These are phyloP conservation scores for Colletotrichum navitas DNA, from an alignment of 2,329 filamentous ascomycete genomes.

Conservation along the genomic window DNA sequence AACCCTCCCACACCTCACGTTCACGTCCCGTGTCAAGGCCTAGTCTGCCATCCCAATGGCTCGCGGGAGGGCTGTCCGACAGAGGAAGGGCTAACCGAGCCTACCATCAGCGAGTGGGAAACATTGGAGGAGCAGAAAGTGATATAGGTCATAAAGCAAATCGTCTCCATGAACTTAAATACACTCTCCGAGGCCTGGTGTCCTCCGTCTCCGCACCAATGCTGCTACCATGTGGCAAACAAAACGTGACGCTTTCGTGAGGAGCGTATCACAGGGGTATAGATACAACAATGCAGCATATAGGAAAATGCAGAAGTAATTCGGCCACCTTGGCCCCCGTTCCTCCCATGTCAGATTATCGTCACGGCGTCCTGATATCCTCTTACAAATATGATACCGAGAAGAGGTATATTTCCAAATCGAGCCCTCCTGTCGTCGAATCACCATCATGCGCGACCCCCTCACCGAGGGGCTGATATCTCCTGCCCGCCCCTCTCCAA, in stretches of 20 bases:
- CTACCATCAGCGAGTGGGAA: constrained; percentile 1
- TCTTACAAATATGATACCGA: constrained; percentile 26
- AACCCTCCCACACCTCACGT: not conserved
- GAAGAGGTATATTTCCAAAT: constrained; percentile 34
- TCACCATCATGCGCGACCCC: not conserved
- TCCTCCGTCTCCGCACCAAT: constrained; percentile 19
- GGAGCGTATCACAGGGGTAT: constrained; percentile 33
- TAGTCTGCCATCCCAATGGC: not conserved
- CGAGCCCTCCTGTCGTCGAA: constrained; percentile 16
- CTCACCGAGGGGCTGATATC: not conserved
- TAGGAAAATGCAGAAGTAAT: constrained; percentile 5
- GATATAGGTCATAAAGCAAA: not conserved
- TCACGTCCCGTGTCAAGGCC: constrained; percentile 1
- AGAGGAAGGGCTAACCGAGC: not conserved
- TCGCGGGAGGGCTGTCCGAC: constrained; percentile 1
- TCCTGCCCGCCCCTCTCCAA: not conserved
- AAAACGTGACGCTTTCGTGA: constrained; percentile 2
- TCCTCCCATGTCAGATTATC: constrained; percentile 6
- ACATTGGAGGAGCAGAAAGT: not conserved
- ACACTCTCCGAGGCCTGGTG: constrained; percentile 14
- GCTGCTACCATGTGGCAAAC: constrained; percentile 24
- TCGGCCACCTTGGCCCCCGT: not conserved
- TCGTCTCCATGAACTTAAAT: constrained; percentile 2
- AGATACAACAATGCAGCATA: constrained; percentile 36
- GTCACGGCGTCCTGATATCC: constrained; percentile 13